Percentiles rank a stretch among this genome's conserved stretches.
These are phyloP conservation scores for Sporisorium scitamineum DNA, from an alignment of 1,284 basidiomycete genomes.

Conservation along the genomic window DNA sequence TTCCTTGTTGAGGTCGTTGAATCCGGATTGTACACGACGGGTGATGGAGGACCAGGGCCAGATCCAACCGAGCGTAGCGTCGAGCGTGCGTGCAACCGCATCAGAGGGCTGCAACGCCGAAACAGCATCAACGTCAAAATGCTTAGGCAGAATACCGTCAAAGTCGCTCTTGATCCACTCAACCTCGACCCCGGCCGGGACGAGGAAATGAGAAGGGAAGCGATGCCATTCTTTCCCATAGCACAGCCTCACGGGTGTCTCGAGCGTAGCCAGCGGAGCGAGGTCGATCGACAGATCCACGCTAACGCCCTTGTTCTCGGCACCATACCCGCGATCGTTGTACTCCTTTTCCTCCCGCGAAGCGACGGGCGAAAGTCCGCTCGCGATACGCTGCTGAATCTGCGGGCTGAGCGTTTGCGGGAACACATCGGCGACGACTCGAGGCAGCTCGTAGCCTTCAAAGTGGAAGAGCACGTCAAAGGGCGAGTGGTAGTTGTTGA, in stretches of 20 bases:
- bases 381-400: slow-evolving; percentile 32
- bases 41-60: slow-evolving; percentile 73
- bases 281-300: slow-evolving; percentile 34
- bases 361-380: slow-evolving; percentile 37
- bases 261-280: slow-evolving; percentile 19
- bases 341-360: slow-evolving; percentile 44
- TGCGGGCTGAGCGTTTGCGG: slow-evolving; percentile 32
- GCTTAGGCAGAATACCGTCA: slow-evolving; percentile 86
- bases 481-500: slow-evolving; percentile 91
- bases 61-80: slow-evolving; percentile 71
- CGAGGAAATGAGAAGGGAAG: slow-evolving; percentile 89
- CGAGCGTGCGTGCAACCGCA: slow-evolving; percentile 16
- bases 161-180: slow-evolving; percentile 91
- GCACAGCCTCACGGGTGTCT: slow-evolving; percentile 74
- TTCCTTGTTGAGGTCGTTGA: slow-evolving; percentile 91
- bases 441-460: slow-evolving; percentile 82
- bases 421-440: slow-evolving; percentile 71
- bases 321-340: slow-evolving; percentile 36
- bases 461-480: slow-evolving; percentile 80
- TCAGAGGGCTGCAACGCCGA: slow-evolving; percentile 14
- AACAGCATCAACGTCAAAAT: slow-evolving; percentile 72
- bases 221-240: slow-evolving; percentile 95
- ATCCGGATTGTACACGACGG: slow-evolving; percentile 75
- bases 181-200: slow-evolving; percentile 84
- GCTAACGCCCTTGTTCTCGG: slow-evolving; percentile 31